Base-by-base conservation (phyloP, 352 stramenopile genomes). In the Phytopythium delawarense region DNA sequence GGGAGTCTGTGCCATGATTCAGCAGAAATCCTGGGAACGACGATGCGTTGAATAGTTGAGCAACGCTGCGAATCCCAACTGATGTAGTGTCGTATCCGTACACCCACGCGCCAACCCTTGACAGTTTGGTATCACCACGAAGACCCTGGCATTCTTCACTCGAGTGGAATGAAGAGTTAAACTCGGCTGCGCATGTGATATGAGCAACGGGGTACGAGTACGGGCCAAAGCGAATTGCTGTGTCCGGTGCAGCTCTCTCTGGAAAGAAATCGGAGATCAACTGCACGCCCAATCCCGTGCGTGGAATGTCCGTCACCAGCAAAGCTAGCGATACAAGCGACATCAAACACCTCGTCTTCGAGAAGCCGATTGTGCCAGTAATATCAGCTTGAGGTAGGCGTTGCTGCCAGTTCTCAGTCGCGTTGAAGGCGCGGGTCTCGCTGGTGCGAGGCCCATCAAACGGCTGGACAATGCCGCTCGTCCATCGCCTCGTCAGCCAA, bases 301-400 rank as follows among this genome's bases (percentile, higher is more conserved):
- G 75, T 8, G 75, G 77, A 28, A 89, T 84, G 25, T 89, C 79
- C 2, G 75, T 79, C 37, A 72, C n/a, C 0, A 78, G 59, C 12
- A 88, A 66, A 11, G 67, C 28, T 23, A 88, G 25, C 13, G 64
- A 69, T 7, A 87, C 30, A 1, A 80, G 11, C 2, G 73, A 79
- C 46, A 87, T 40, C 7, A 82, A 7, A 15, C 59, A 78, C 28
- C 72, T 69, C 25, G 66, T 40, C 18, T 63, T 64, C 18, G 69
- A 76, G 50, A 81, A 70, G 6, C 13, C 37, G 23, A 84, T 64
- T 35, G 16, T 71, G 0, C 34, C 30, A 25, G 64, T 54, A 4
- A 84, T 79, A 18, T 84, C 57, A 18, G 66, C 62, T 21, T 42
- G 37, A 1, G 61, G 61, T 4, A 77, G 65, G 0, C 32, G 28